Evolutionary conservation across 495 filamentous ascomycete genomes (phyloP), one percentile per base, ranked within the genome.

Genomic region (Elaphomyces granulatus): DNA sequence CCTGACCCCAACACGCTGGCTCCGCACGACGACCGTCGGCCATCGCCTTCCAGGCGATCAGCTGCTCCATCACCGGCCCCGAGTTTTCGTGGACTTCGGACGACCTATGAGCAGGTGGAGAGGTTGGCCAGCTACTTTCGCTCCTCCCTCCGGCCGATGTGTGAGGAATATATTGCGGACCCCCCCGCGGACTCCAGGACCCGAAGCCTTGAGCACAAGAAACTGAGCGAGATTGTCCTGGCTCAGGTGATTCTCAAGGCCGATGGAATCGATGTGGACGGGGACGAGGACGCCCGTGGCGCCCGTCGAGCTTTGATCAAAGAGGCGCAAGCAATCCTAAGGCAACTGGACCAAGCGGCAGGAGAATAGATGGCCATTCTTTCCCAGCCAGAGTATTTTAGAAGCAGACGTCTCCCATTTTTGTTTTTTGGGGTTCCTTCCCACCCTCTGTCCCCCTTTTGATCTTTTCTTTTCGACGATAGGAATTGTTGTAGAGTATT

Each of bases 221-320:
- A 74, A 54, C 51, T 95, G 23, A 78, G 72, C 19, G 90, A 95
- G 66, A 83, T 76, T 3, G 80, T 94, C 39, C 61, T 96, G 66
- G 70, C 75, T 37, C 83, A 94, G 53, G 70, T 88, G 4, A 45
- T 94, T 42, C 48, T 98, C 48, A 94, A 92, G 60, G 66, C 88
- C 18, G 87, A 95, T 63, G 78, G 68, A 10, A 78, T 94, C 18
- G 72, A 78, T 15, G 76, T 73, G 4, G n/a, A n/a, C n/a, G n/a
- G n/a, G n/a, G 71, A 88, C 47, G 65, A 58, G 15, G 72, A 71
- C 7, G 71, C 74, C 28, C 70, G 87, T 33, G 64, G 61, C 33
- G 71, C 67, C 49, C 70, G 87, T 49, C 81, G 79, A 54, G 81
- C 78, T 4, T 60, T 94, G 18, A 82, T 95, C 32, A 75, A 64